phyloP scores from a whole-genome alignment of 2,329 filamentous ascomycete species.

The Coniella vitis region DNA sequence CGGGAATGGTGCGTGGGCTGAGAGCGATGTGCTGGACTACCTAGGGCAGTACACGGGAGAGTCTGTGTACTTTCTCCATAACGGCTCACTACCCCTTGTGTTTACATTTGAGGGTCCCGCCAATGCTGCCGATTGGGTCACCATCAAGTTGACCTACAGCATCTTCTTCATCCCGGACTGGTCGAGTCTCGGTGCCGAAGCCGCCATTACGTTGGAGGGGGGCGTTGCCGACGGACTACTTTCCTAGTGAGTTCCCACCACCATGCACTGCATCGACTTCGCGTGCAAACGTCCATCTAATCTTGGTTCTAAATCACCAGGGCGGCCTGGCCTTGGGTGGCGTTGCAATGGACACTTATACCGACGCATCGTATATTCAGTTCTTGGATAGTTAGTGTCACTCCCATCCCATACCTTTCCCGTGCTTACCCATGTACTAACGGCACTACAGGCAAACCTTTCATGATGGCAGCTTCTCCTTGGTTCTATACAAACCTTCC shows the following conservation, averaged over 20 bases:
- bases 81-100: slow-evolving; percentile 32
- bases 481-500: slow-evolving; percentile 56
- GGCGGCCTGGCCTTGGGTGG: slow-evolving; percentile 30
- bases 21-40: slow-evolving; percentile 21
- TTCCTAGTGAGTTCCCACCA: neutral
- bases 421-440: too few relatives aligned
- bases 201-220: slow-evolving; percentile 16
- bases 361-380: slow-evolving; percentile 29
- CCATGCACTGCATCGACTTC: neutral
- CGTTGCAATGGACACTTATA: slow-evolving; percentile 23
- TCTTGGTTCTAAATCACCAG: slow-evolving; percentile 20
- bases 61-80: slow-evolving; percentile 24
- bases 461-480: slow-evolving; percentile 50
- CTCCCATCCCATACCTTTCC: too few relatives aligned
- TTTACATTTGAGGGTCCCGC: slow-evolving; percentile 44
- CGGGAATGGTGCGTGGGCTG: slow-evolving; percentile 23
- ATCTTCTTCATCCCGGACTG: slow-evolving; percentile 41
- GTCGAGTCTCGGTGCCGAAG: slow-evolving; percentile 30
- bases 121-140: slow-evolving; percentile 35
- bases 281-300: slow-evolving; percentile 19
- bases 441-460: slow-evolving; percentile 25
- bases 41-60: slow-evolving; percentile 21
- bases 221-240: slow-evolving; percentile 26
- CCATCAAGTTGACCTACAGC: slow-evolving; percentile 29
- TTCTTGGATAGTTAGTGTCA: slow-evolving; percentile 19